These are phyloP conservation scores for Neocallimastix lanati DNA, from an alignment of 192 early-diverging fungal genomes.

Conservation along the genomic window DNA sequence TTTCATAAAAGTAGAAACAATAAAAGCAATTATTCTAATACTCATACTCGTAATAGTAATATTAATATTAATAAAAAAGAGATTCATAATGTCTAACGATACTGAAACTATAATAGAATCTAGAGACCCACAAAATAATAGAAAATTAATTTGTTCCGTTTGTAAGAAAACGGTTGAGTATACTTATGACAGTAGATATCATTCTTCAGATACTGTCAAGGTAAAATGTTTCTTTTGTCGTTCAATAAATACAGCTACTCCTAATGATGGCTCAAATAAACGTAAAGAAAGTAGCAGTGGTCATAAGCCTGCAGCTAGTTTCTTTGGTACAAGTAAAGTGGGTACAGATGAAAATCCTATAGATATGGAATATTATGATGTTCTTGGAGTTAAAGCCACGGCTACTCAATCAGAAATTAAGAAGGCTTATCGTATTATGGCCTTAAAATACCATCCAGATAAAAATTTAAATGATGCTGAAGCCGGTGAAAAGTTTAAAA, in stretches of 20 bases:
- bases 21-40: too few species aligned
- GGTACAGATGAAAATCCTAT: conserved; percentile 37
- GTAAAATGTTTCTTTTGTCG: background rate
- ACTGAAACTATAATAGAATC: background rate
- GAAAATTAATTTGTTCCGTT: background rate
- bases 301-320: background rate
- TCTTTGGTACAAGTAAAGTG: background rate
- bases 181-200: background rate
- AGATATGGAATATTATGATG: conserved; percentile 77
- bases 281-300: background rate
- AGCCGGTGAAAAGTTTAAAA: conserved; percentile 78
- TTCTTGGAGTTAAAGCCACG: conserved; percentile 52
- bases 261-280: background rate
- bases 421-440: conserved; percentile 73
- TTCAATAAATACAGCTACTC: background rate
- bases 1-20: too few species aligned
- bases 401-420: conserved; percentile 81
- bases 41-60: too few species aligned
- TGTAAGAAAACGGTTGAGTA: background rate
- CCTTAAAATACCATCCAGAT: too few species aligned
- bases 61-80: too few species aligned
- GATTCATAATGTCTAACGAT: too few species aligned
- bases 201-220: background rate
- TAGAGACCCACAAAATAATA: background rate
- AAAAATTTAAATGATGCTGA: conserved; percentile 53